Evolutionary conservation across 2,329 filamentous ascomycete species (phyloP).

Genomic region (Fusarium sp.): DNA sequence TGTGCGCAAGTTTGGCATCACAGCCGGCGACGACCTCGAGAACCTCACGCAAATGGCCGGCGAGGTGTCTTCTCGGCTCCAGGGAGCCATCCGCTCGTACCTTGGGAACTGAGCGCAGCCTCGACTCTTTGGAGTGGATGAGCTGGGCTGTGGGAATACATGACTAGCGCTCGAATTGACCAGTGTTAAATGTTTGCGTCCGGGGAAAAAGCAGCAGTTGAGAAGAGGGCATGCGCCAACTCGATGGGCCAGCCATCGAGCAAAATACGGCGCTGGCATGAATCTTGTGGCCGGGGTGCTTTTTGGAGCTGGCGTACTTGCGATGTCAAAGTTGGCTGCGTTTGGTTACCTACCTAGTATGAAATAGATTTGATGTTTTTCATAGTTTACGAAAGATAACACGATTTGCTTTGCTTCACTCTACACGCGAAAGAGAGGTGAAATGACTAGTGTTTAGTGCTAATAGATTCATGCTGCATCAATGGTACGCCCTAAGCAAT

Average conservation of each 20-base stretch:
- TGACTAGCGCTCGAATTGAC: slow-evolving; percentile 23
- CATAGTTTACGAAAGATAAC: slow-evolving; percentile 27
- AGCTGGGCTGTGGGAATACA: slow-evolving; percentile 6
- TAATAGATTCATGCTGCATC: slow-evolving; percentile 22
- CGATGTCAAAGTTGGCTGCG: slow-evolving; percentile 46
- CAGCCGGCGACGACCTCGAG: slow-evolving; percentile 94
- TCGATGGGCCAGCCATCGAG: slow-evolving; percentile 19
- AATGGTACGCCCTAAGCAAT: slow-evolving; percentile 17
- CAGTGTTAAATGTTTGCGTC: slow-evolving; percentile 5
- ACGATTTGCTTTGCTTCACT: slow-evolving; percentile 1
- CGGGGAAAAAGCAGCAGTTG: slow-evolving; percentile 25
- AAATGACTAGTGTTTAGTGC: not conserved
- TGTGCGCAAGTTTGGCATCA: slow-evolving; percentile 93
- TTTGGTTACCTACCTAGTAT: slow-evolving; percentile 47
- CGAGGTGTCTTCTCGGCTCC: slow-evolving; percentile 84
- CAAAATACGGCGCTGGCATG: slow-evolving; percentile 32
- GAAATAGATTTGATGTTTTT: slow-evolving; percentile 48
- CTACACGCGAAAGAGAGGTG: not conserved
- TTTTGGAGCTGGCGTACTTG: slow-evolving; percentile 48
- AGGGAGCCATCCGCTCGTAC: slow-evolving; percentile 77
- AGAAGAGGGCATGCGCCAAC: slow-evolving; percentile 19
- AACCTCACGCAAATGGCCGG: slow-evolving; percentile 86
- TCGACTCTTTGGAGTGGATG: not conserved
- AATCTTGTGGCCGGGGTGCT: slow-evolving; percentile 40
- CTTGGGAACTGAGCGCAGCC: slow-evolving; percentile 62